Evolutionary conservation across 306 rosid species (phyloP).

Genomic region (Rosa lucieae): DNA sequence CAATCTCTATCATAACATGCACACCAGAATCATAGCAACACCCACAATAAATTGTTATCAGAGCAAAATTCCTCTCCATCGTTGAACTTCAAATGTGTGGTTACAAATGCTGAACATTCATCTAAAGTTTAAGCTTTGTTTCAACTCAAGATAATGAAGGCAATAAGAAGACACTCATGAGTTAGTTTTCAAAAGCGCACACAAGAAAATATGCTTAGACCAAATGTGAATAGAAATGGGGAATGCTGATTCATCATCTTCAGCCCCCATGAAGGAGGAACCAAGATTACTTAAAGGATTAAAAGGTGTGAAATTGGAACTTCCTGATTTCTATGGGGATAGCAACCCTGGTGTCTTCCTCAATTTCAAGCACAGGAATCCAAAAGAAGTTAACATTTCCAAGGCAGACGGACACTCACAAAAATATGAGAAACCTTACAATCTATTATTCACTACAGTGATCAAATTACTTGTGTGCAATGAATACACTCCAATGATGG

Average conservation of each 20-base stretch:
- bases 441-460: not conserved
- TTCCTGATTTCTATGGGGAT: too few relatives aligned
- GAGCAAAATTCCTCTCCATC: not conserved
- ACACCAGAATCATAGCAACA: not conserved
- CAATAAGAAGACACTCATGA: not conserved
- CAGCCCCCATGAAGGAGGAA: too few relatives aligned
- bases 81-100: not conserved
- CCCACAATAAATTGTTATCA: not conserved
- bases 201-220: not conserved
- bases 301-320: too few relatives aligned
- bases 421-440: not conserved
- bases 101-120: not conserved
- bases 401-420: too few relatives aligned
- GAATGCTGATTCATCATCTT: too few relatives aligned
- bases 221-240: too few relatives aligned
- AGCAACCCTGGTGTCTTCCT: too few relatives aligned
- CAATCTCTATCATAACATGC: not conserved
- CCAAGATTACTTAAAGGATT: too few relatives aligned
- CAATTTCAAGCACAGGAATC: too few relatives aligned
- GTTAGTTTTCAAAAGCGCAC: not conserved
- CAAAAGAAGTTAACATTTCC: too few relatives aligned
- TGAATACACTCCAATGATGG: not conserved
- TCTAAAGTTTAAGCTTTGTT: not conserved
- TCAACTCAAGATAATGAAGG: not conserved
- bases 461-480: conserved; percentile 1